These are phyloP conservation scores for Penicillium sp. DNA, from an alignment of 2,329 filamentous ascomycete species.

Conservation along the genomic window DNA sequence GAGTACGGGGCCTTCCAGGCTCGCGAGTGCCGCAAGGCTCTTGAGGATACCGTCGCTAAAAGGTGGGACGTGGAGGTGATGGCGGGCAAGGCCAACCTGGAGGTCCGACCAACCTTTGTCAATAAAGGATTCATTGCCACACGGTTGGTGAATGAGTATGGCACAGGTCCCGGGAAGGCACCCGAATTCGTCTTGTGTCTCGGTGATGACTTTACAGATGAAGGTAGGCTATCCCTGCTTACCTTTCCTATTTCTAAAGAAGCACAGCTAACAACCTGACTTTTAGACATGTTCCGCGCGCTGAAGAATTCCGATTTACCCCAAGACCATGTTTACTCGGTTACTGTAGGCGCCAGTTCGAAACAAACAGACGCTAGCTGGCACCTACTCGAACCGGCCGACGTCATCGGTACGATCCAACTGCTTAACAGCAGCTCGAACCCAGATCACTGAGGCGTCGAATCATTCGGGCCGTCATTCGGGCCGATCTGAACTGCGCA, in stretches of 20 bases:
- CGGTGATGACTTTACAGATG: conserved; percentile 96
- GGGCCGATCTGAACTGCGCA: background rate
- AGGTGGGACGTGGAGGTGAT: conserved; percentile 95
- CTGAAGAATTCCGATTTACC: conserved; percentile 63
- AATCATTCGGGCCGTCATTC: too few species aligned
- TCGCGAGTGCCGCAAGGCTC: conserved; percentile 76
- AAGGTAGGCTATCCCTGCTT: conserved; percentile 66
- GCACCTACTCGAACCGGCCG: conserved; percentile 85
- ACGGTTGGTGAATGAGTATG: conserved; percentile 77
- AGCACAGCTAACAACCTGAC: background rate
- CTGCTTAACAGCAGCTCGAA: conserved; percentile 54
- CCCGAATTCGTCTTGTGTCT: conserved; percentile 88
- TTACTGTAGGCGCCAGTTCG: conserved; percentile 87
- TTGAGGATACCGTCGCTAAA: conserved; percentile 75
- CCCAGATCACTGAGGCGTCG: conserved; percentile 30
- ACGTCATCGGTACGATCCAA: conserved; percentile 73
- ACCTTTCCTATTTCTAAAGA: too few species aligned
- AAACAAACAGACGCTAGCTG: conserved; percentile 90
- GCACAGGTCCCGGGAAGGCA: conserved; percentile 55
- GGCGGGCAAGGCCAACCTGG: conserved; percentile 93
- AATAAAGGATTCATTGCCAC: conserved; percentile 97
- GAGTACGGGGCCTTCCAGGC: conserved; percentile 82
- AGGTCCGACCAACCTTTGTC: conserved; percentile 94
- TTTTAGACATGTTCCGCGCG: conserved; percentile 78
- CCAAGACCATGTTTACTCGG: conserved; percentile 76